Evolutionary conservation across 164 flowering plant species (phyloP), one percentile per base, ranked within the genome.

Genomic region (Vitis riparia): DNA sequence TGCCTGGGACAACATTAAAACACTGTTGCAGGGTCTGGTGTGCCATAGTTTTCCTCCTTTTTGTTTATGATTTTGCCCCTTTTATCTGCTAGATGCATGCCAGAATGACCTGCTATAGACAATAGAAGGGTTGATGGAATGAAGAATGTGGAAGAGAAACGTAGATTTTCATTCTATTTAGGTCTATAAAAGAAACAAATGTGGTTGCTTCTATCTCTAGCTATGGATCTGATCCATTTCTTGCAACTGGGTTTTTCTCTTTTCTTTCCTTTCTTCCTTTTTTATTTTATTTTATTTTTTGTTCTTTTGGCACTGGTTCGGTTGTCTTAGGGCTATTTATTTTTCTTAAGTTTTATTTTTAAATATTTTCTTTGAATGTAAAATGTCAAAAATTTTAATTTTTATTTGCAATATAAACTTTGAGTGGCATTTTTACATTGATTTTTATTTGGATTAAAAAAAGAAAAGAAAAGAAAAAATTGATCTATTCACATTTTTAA

Each of bases 141-240:
- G 27, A 14, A 15, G 16, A 16, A 14, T 55, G 17, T 57, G 50
- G 56, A 17, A 14, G 14, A n/a, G 9, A 15, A 51, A 17, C 9
- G 5, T 8, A 5, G 8, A 8, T 13, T 11, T 53, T 53, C 6
- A 11, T 53, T 12, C 56, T 13, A 53, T 53, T 9, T 14, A 13
- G n/a, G 7, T 53, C 6, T 2, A n/a, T 5, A 53, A 44, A 16
- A 3, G 58, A 61, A 62, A 57, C 52, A 49, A 55, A 61, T 71
- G 65, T 67, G 55, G 69, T 51, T 71, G 0, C 55, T 71, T 67
- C 68, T 23, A 12, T 32, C 65, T 57, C 52, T 52, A 68, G 68
- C 64, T 50, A 37, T 62, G 76, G 53, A 66, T 72, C 75, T 13
- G 75, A 73, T 66, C 63, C 62, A 19, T 58, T 62, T 23, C 77